Evolutionary conservation across 371 early-diverging fungal species (phyloP), one percentile per base, ranked within the genome.

Genomic region (Mucor irregularis): DNA sequence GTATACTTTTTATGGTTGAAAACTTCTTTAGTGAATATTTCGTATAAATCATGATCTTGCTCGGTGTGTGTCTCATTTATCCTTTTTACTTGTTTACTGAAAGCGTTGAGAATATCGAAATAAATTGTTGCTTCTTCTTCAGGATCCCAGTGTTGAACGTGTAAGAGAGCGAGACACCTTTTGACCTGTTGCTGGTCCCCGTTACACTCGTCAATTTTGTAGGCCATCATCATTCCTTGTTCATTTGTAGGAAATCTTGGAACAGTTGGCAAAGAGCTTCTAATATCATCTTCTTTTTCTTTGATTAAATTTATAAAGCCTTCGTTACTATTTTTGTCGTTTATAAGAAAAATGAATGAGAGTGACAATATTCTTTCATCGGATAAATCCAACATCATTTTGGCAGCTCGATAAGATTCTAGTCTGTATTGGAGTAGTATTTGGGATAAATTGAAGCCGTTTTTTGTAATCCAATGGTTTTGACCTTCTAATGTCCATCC

Each of bases 1-100:
- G 30, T 13, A 24, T 53, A 53, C 21, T 0, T 14, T 13, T 24
- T 25, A n/a, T 17, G 22, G 3, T 43, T 29, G 21, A 53, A 53
- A n/a, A 53, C 16, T 26, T 53, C 39, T 19, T 29, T 53, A 28
- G 29, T 39, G 24, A 53, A 53, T 14, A 49, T 22, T 14, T 42
- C 43, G n/a, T 53, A 53, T 3, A 9, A 42, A n/a, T 53, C 43
- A 43, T 53, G 16, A 19, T 51, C 51, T 51, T 51, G 51, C 25
- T 51, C 40, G 16, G 47, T 47, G 16, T 47, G 47, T 13, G 16
- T 17, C 2, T n/a, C 19, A 17, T 5, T 30, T 2, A 47, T 13
- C 21, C 17, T 29, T 29, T 17, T 47, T 4, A n/a, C 21, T 2
- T 47, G 30, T 19, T 47, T 1, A 21, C 47, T n/a, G 31, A 31